Conservation (phyloP, 305 asterid species). For the Fraxinus latifolia region DNA sequence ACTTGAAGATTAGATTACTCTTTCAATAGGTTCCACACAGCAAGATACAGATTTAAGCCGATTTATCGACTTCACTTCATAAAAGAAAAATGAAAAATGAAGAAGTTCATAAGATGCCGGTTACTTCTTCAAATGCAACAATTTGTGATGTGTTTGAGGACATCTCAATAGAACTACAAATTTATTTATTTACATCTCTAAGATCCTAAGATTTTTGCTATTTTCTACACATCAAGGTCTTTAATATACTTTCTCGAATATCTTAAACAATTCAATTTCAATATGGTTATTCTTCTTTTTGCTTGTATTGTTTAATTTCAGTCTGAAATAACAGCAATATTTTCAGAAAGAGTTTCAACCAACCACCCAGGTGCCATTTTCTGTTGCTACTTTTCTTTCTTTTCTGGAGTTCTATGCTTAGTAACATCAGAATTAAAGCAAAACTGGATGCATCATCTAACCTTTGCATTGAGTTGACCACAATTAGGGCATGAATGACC, state of each 20-base stretch:
- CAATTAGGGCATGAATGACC: slow-evolving; percentile 72
- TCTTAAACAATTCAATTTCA: background rate
- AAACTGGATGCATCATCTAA: slow-evolving; percentile 26
- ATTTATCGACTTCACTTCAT: background rate
- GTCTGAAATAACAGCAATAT: background rate
- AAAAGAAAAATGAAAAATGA: background rate
- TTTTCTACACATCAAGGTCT: background rate
- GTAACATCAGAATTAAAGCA: background rate
- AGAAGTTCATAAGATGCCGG: background rate
- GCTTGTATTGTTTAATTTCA: background rate
- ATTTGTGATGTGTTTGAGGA: background rate
- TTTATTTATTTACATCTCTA: background rate
- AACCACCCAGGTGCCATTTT: background rate
- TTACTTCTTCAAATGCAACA: background rate
- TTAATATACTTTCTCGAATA: background rate
- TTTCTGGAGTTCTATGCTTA: background rate
- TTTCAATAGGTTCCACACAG: background rate
- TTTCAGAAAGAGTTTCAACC: background rate
- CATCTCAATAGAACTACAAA: background rate
- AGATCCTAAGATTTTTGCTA: background rate
- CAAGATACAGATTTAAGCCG: background rate
- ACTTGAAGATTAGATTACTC: background rate
- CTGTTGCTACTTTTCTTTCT: background rate
- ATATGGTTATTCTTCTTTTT: background rate
- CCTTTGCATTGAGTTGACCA: slow-evolving; percentile 67